Base-by-base conservation (phyloP, 306 rosid genomes). In the Trifolium dubium region DNA sequence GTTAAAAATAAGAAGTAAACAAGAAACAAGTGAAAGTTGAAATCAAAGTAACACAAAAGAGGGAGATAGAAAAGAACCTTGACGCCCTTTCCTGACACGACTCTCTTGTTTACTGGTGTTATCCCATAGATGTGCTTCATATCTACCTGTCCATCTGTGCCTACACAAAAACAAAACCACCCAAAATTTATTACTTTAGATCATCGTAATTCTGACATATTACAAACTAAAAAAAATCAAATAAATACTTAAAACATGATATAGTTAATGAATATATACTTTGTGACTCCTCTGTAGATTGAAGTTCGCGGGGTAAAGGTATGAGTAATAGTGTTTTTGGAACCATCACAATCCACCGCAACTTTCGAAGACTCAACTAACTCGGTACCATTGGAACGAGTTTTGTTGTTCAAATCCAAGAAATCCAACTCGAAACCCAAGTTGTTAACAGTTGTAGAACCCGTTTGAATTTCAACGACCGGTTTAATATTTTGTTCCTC, bases 91-190 rank as follows among this genome's bases (percentile, higher is more conserved):
- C 71, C 98, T 84, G 23, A 84, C 94, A 74, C 88, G 92, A 29
- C 98, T 96, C 87, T 93, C 96, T 50, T 90, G 80, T 69, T 91
- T 87, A 83, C 92, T 83, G 92, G 91, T 93, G 86, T 93, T 89
- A 79, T 93, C 98, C 98, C 98, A 93, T 1, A 93, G 92, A 87
- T 93, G 97, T 83, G 98, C 98, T 86, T 93, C 98, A 64, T 89
- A 93, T 86, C 97, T 88, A 53, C 97, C 98, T 66, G 96, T 91
- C 98, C 98, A 93, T 67, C 97, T 71, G 76, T 93, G 98, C 37
- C 98, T 93, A 83, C 76, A 54, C 6, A 19, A 54, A 9, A 19
- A 4, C 31, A 54, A 19, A 49, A 41, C 0, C 43, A 40, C 3
- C 12, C 2, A 40, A 40, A 40, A 40, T 23, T 23, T 23, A 23